Evolutionary conservation across 495 filamentous ascomycete species (phyloP).

Genomic region (Daldinia concentrica): DNA sequence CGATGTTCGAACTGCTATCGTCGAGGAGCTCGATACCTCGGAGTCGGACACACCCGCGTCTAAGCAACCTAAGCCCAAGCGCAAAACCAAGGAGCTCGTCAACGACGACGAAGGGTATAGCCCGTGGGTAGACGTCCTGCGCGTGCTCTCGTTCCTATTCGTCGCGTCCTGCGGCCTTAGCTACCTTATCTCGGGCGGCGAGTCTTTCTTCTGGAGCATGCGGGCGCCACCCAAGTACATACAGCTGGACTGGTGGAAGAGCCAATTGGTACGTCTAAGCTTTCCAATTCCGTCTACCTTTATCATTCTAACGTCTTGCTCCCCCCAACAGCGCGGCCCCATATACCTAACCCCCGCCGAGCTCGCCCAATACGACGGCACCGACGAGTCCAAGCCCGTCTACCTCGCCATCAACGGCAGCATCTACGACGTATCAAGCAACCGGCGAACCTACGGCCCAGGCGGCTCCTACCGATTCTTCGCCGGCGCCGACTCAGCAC

Average conservation of each 20-base stretch:
- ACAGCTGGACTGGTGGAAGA: slow-evolving; percentile 66
- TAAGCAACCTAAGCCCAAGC: slow-evolving; percentile 37
- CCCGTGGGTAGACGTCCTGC: slow-evolving; percentile 74
- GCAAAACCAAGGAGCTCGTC: slow-evolving; percentile 46
- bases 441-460: slow-evolving; percentile 81
- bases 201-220: slow-evolving; percentile 65
- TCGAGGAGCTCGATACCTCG: slow-evolving; percentile 44
- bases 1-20: slow-evolving; percentile 15
- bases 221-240: slow-evolving; percentile 74
- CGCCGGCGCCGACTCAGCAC: slow-evolving; percentile 83
- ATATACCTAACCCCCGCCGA: slow-evolving; percentile 74
- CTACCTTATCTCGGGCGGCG: slow-evolving; percentile 79
- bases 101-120: slow-evolving; percentile 53
- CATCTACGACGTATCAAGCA: slow-evolving; percentile 90
- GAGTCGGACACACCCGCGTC: slow-evolving; percentile 38
- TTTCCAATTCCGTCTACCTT: not conserved
- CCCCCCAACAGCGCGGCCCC: slow-evolving; percentile 47
- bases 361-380: slow-evolving; percentile 81
- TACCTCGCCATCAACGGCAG: slow-evolving; percentile 92
- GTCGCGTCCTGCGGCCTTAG: slow-evolving; percentile 75
- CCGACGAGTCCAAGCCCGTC: slow-evolving; percentile 76
- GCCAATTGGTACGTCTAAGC: slow-evolving; percentile 64
- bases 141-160: slow-evolving; percentile 74
- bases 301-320: slow-evolving; percentile 9
- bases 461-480: slow-evolving; percentile 91